Evolutionary conservation across 257 asterid species (phyloP).

Genomic region (Solanum peruvianum): DNA sequence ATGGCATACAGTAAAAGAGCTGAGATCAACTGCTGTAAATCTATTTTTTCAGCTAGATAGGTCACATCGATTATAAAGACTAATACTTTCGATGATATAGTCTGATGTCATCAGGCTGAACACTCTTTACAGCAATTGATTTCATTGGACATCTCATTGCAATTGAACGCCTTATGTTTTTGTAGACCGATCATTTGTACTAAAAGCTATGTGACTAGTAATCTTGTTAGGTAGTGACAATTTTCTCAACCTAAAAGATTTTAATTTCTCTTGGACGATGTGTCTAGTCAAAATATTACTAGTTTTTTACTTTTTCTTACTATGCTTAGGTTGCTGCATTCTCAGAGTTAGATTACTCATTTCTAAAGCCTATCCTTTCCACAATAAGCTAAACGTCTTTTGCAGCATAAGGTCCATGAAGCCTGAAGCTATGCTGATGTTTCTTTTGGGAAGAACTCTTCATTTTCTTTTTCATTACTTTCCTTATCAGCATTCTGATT

Average conservation of each 20-base stretch:
- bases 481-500: background rate
- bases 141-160: background rate
- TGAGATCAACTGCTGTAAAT: background rate
- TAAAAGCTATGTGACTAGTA: background rate
- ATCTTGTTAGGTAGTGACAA: background rate
- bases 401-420: background rate
- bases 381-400: background rate
- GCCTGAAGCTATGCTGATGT: background rate
- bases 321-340: background rate
- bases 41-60: background rate
- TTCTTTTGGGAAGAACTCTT: background rate
- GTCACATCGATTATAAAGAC: background rate
- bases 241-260: background rate
- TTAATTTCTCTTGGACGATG: background rate
- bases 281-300: background rate
- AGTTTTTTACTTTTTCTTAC: background rate
- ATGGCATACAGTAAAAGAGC: background rate
- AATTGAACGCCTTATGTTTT: background rate
- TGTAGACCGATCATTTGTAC: background rate
- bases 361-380: background rate
- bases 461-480: background rate
- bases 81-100: background rate
- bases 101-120: background rate
- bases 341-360: background rate
- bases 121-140: background rate